Evolutionary conservation across 2,329 filamentous ascomycete species (phyloP).

Genomic region (Phialocephala subalpina): DNA sequence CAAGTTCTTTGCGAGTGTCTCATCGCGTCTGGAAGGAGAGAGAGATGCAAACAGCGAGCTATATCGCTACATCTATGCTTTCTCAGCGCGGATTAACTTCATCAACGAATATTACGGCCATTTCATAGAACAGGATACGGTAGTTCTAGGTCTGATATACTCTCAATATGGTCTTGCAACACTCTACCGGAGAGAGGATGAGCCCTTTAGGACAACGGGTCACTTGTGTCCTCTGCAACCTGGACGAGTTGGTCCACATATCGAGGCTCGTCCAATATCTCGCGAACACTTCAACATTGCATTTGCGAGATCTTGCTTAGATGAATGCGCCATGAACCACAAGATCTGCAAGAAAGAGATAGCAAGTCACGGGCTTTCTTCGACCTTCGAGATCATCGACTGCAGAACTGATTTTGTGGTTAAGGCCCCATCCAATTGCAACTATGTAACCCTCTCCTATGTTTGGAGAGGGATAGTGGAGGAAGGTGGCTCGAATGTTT

Average conservation of each 20-base stretch:
- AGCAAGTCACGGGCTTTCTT: not conserved
- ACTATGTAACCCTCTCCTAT: not conserved
- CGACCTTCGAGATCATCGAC: not conserved
- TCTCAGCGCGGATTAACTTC: not conserved
- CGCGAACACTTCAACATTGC: not conserved
- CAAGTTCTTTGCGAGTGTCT: not conserved
- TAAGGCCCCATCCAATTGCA: not conserved
- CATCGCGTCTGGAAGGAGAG: not conserved
- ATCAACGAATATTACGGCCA: too few species aligned
- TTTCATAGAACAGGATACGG: not conserved
- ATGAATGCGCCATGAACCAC: not conserved
- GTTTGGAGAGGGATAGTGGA: not conserved
- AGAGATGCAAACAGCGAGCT: not conserved
- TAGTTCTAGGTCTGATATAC: not conserved
- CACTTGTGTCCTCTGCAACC: not conserved
- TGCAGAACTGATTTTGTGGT: not conserved
- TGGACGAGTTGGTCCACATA: not conserved
- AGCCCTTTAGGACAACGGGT: not conserved
- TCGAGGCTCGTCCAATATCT: not conserved
- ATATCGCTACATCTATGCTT: not conserved
- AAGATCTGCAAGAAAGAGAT: not conserved
- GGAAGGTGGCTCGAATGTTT: not conserved
- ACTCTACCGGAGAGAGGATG: too few species aligned
- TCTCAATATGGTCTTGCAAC: too few species aligned
- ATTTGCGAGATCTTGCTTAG: not conserved